Percentiles rank a stretch among this genome's conserved stretches.
Evolutionary conservation across 1,284 basidiomycete species (phyloP).

Genomic region (Ustilago curta): DNA sequence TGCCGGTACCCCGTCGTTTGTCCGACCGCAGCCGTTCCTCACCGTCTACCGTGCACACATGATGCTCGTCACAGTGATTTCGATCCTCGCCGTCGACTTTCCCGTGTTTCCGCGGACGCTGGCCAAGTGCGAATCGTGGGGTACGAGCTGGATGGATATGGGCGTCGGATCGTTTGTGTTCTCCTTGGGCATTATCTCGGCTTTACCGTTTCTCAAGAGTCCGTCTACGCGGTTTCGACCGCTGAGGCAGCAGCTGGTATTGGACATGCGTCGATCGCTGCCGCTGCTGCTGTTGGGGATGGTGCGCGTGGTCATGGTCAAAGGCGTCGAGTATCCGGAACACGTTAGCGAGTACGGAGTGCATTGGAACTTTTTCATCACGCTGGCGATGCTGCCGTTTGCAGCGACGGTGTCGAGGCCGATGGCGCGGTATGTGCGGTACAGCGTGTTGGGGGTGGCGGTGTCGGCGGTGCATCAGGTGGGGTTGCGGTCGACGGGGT

Average conservation of each 20-base stretch:
- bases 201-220: slow-evolving; percentile 75
- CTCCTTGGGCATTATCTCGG: slow-evolving; percentile 89
- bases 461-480: slow-evolving; percentile 68
- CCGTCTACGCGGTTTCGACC: slow-evolving; percentile 31
- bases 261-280: slow-evolving; percentile 74
- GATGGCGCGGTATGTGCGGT: slow-evolving; percentile 74
- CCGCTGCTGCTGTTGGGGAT: slow-evolving; percentile 83
- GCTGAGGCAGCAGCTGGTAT: slow-evolving; percentile 30
- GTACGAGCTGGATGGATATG: slow-evolving; percentile 94
- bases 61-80: slow-evolving; percentile 90
- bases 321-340: slow-evolving; percentile 92
- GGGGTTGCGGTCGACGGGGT: slow-evolving; percentile 26
- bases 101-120: slow-evolving; percentile 84
- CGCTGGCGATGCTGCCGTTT: slow-evolving; percentile 83
- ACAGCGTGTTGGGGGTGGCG: slow-evolving; percentile 77
- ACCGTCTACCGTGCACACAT: slow-evolving; percentile 93
- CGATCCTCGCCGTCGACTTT: slow-evolving; percentile 97
- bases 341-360: slow-evolving; percentile 95
- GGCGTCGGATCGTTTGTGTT: slow-evolving; percentile 97
- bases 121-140: slow-evolving; percentile 94
- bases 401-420: slow-evolving; percentile 75
- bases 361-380: slow-evolving; percentile 99
- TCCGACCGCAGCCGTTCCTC: slow-evolving; percentile 73
- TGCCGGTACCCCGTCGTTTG: not conserved
- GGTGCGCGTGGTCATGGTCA: slow-evolving; percentile 85